Evolutionary conservation across 2,329 filamentous ascomycete species (phyloP), one percentile per base, ranked within the genome.

Genomic region (Trichophaea hybrida): DNA sequence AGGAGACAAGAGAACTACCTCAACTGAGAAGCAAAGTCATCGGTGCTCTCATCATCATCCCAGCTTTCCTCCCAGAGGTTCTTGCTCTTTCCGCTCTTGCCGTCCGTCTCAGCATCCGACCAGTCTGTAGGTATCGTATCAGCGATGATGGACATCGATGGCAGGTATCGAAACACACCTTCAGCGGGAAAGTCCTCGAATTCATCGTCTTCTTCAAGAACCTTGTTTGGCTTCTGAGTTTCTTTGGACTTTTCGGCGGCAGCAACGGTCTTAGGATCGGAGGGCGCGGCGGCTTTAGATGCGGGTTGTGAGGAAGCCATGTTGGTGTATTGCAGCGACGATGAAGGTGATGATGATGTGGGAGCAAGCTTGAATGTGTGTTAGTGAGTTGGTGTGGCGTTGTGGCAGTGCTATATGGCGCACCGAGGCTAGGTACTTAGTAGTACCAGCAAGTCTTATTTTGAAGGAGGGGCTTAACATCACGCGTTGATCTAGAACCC

Each of bases 11-110:
- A 44, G 49, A 15, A 17, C 50, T 48, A 95, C 91, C 88, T 94
- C 70, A 98, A 76, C 77, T 97, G 91, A 70, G 86, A 81, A 10
- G 89, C 93, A 73, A 98, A 98, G 70, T 98, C 93, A 72, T 98
- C 93, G 69, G 80, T 93, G 66, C 88, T 93, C 74, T 97, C 93
- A 72, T 97, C 91, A 70, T 98, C 93, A 71, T 98, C 93, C 93
- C 93, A 98, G 78, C 89, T 96, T 78, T 98, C 93, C 75, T 98
- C 93, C 93, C 93, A 98, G 58, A 98, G 77, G 75, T 97, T 90
- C 72, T 83, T 81, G 32, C 15, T 49, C 70, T 83, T 84, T 68
- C 76, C 81, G 69, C 80, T 78, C 59, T 85, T 86, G 59, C 84
- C 85, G 71, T 96, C 88, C 63, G 88, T 88, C 71, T 95, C 90